phyloP scores from a whole-genome alignment of 2,329 filamentous ascomycete genomes.

The Seiridium unicorne region DNA sequence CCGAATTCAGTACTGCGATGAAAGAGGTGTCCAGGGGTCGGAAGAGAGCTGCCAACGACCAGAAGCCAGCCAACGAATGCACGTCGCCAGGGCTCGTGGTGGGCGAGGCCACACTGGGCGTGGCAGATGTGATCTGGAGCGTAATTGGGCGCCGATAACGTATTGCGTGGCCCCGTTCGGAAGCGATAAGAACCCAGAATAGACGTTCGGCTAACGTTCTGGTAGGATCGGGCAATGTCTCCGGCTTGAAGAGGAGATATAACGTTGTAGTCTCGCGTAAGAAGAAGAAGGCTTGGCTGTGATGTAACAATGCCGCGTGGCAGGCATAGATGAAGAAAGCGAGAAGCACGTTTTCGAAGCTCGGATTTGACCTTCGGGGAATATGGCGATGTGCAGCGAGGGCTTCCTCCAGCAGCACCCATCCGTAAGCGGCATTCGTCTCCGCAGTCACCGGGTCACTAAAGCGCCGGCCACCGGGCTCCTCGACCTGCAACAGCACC shows the following conservation, averaged over 20 bases:
- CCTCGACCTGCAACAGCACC: slow-evolving; percentile 39
- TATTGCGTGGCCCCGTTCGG: slow-evolving; percentile 43
- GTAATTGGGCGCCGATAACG: slow-evolving; percentile 42
- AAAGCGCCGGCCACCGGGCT: slow-evolving; percentile 28
- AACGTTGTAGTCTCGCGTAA: slow-evolving; percentile 42
- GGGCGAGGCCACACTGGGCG: slow-evolving; percentile 21
- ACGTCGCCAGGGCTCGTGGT: slow-evolving; percentile 22
- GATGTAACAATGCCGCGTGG: slow-evolving; percentile 38
- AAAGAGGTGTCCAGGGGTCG: slow-evolving; percentile 40
- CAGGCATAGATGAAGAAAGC: slow-evolving; percentile 45
- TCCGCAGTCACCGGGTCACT: slow-evolving; percentile 30
- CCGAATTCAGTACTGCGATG: slow-evolving; percentile 38
- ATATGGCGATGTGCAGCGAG: slow-evolving; percentile 32
- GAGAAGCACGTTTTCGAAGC: slow-evolving; percentile 36
- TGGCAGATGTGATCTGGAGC: slow-evolving; percentile 36
- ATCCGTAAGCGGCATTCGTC: slow-evolving; percentile 35
- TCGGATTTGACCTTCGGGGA: slow-evolving; percentile 31
- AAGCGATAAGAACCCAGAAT: slow-evolving; percentile 43
- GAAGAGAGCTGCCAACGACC: slow-evolving; percentile 39
- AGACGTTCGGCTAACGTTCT: slow-evolving; percentile 31
- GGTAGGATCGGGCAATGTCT: slow-evolving; percentile 21
- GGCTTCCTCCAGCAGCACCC: slow-evolving; percentile 34
- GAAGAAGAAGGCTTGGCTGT: slow-evolving; percentile 42
- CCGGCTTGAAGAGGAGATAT: slow-evolving; percentile 31
- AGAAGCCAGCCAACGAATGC: slow-evolving; percentile 33